Conservation (phyloP, 2,329 filamentous ascomycete species). For the Colletotrichum tamarilloi region DNA sequence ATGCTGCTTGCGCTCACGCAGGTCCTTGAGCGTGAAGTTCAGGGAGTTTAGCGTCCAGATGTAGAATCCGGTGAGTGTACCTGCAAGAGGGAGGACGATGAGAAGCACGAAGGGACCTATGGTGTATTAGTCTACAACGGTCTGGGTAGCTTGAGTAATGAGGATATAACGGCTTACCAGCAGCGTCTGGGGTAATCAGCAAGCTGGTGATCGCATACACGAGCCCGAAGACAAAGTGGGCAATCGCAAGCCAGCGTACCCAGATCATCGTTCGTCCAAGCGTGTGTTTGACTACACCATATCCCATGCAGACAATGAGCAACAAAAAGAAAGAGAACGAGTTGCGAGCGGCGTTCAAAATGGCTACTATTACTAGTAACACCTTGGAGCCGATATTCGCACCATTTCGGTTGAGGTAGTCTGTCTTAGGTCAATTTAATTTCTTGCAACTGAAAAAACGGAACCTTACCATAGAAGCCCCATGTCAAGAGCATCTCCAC, state of each 20-base stretch:
- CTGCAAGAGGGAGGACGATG: constrained; percentile 91
- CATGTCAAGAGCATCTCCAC: constrained; percentile 98
- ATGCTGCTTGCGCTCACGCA: constrained; percentile 93
- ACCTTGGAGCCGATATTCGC: constrained; percentile 85
- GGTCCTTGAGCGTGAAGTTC: constrained; percentile 93
- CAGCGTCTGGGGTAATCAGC: constrained; percentile 87
- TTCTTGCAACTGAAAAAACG: not conserved
- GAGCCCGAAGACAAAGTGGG: constrained; percentile 94
- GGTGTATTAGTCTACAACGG: constrained; percentile 15
- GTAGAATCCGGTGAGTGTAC: constrained; percentile 94
- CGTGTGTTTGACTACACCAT: constrained; percentile 94
- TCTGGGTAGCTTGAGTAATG: not conserved
- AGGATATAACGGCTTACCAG: constrained; percentile 59
- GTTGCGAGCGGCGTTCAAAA: constrained; percentile 93
- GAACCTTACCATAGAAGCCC: constrained; percentile 85
- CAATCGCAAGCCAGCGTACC: constrained; percentile 89
- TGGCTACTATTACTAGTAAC: constrained; percentile 89
- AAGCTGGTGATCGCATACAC: constrained; percentile 93
- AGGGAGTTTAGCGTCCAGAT: constrained; percentile 98
- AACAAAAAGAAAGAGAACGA: constrained; percentile 99
- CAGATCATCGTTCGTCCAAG: constrained; percentile 95
- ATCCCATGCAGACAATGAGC: constrained; percentile 99
- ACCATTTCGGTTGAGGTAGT: constrained; percentile 92
- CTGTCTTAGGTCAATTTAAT: constrained; percentile 59
- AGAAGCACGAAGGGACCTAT: constrained; percentile 87